phyloP scores from a whole-genome alignment of 2,329 filamentous ascomycete species.

The Ophiostoma piceae region DNA sequence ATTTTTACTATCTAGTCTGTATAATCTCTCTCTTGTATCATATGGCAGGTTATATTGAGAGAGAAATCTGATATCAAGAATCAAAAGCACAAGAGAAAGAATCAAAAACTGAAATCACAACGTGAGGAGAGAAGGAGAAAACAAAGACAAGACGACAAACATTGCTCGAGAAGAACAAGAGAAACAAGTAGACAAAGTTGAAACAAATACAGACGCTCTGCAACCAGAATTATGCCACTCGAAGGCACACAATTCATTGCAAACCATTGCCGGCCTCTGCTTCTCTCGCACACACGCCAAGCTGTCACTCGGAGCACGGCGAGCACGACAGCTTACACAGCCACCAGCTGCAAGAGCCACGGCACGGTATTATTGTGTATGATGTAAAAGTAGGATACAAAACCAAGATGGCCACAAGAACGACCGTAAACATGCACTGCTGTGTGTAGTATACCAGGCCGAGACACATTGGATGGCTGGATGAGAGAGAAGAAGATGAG shows the following conservation, averaged over 20 bases:
- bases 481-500: background rate
- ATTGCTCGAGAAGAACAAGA: background rate
- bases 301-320: background rate
- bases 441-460: background rate
- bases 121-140: background rate
- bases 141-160: background rate
- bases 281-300: background rate
- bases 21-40: no score
- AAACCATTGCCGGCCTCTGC: background rate
- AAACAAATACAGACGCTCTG: background rate
- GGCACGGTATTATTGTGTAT: background rate
- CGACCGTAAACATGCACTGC: background rate
- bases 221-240: background rate
- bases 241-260: background rate
- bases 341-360: background rate
- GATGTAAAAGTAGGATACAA: no score
- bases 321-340: background rate
- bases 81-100: no score
- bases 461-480: background rate
- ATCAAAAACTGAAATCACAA: background rate
- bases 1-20: no score
- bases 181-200: background rate
- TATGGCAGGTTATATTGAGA: no score
- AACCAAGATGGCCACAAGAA: background rate
- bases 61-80: no score